phyloP scores from a whole-genome alignment of 805 yeast genomes.

The Metschnikowia continentalis region DNA sequence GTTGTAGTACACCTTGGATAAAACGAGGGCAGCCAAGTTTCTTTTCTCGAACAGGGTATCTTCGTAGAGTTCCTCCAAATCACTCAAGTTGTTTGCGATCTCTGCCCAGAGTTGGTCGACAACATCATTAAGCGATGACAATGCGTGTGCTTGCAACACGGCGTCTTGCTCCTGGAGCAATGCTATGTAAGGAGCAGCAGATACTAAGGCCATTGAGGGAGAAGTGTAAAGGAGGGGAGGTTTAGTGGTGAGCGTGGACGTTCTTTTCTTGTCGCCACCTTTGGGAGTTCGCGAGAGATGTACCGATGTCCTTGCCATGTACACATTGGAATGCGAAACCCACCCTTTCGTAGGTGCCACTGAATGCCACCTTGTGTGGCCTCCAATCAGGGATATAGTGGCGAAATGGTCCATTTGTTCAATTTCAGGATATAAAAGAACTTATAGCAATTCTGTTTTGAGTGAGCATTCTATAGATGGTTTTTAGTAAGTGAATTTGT shows the following conservation, averaged over 20 bases:
- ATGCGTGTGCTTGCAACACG: slow-evolving; percentile 75
- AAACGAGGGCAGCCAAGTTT: slow-evolving; percentile 82
- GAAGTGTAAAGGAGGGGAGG: background rate
- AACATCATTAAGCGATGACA: slow-evolving; percentile 70
- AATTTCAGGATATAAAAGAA: no score
- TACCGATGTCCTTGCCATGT: background rate
- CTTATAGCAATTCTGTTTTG: no score
- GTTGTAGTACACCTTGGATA: slow-evolving; percentile 86
- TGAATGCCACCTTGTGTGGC: background rate
- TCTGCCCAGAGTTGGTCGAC: slow-evolving; percentile 97
- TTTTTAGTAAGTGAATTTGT: no score
- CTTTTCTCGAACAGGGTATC: slow-evolving; percentile 74
- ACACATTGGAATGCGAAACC: background rate
- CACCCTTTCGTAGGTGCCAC: background rate
- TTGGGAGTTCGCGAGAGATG: slow-evolving; percentile 3
- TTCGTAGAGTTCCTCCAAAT: slow-evolving; percentile 88
- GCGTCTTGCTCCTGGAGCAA: slow-evolving; percentile 79
- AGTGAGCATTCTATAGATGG: no score
- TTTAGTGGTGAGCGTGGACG: slow-evolving; percentile 3
- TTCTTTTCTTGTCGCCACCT: slow-evolving; percentile 6
- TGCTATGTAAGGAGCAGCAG: slow-evolving; percentile 91
- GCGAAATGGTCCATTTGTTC: background rate
- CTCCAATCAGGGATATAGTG: no score
- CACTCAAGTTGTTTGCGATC: slow-evolving; percentile 83
- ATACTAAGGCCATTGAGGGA: slow-evolving; percentile 53